These are phyloP conservation scores for Paxillus ammoniavirescens DNA, from an alignment of 768 basidiomycete species.

Conservation along the genomic window DNA sequence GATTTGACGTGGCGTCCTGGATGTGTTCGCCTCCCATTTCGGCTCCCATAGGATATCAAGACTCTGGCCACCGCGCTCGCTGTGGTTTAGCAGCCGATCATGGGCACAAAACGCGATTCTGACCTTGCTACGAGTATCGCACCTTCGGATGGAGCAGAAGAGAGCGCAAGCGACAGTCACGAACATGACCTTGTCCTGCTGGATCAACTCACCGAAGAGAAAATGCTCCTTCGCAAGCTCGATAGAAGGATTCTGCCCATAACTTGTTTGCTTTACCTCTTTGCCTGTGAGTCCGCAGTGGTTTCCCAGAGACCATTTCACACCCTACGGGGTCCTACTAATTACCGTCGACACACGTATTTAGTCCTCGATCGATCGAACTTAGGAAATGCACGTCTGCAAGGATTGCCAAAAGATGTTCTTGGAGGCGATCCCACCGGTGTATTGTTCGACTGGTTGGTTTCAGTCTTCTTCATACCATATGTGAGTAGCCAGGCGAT, in stretches of 20 bases:
- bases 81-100: neutral
- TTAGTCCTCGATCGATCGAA: constrained; percentile 71
- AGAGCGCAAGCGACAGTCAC: neutral
- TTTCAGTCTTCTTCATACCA: constrained; percentile 75
- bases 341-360: neutral
- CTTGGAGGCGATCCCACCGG: constrained; percentile 71
- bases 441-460: constrained; percentile 73
- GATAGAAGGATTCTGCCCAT: constrained; percentile 70
- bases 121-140: constrained; percentile 1
- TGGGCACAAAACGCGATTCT: constrained; percentile 15
- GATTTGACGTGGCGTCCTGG: too few species aligned
- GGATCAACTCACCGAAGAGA: constrained; percentile 40
- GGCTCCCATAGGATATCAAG: neutral
- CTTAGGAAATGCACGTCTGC: constrained; percentile 75
- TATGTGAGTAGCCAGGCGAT: constrained; percentile 47
- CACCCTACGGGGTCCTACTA: neutral
- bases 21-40: neutral
- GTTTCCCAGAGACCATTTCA: neutral
- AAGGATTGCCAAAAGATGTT: constrained; percentile 62
- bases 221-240: constrained; percentile 57
- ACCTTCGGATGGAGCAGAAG: constrained; percentile 4
- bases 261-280: constrained; percentile 70
- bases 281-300: constrained; percentile 63
- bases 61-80: too few species aligned
- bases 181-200: constrained; percentile 16